Conservation (phyloP, 2,329 filamentous ascomycete species). For the Colletotrichum sp. region DNA sequence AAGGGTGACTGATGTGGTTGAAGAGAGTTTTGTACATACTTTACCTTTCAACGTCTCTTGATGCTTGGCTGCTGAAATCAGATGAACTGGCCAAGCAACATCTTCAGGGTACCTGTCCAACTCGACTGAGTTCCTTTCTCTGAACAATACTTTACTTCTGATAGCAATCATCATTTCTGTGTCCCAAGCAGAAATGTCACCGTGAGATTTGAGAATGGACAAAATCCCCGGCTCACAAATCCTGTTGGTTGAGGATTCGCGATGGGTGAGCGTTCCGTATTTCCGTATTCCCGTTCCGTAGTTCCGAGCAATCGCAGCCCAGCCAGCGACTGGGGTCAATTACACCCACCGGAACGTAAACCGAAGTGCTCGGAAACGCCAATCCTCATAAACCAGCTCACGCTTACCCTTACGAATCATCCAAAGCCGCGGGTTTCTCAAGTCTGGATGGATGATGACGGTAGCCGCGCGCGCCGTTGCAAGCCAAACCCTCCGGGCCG, state of each 20-base stretch:
- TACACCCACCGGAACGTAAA: neutral
- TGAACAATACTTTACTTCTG: neutral
- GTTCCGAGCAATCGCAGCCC: neutral
- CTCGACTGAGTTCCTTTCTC: neutral
- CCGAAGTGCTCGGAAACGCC: neutral
- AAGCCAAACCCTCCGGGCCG: neutral
- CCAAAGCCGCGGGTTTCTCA: neutral
- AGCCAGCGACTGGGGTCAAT: neutral
- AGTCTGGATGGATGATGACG: neutral
- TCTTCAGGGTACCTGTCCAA: neutral
- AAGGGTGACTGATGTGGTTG: neutral
- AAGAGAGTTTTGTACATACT: neutral
- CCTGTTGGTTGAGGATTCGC: neutral
- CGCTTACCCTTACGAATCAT: neutral
- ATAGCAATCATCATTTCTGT: fast-evolving
- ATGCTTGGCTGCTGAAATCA: neutral
- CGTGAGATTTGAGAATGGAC: neutral
- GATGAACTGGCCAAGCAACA: neutral
- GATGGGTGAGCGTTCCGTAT: neutral
- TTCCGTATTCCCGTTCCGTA: neutral
- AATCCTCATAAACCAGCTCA: neutral
- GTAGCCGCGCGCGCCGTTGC: neutral
- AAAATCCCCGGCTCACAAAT: neutral
- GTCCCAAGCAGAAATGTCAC: neutral
- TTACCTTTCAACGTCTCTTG: neutral